These are phyloP conservation scores for Tephrocybe sp. DNA, from an alignment of 768 basidiomycete genomes.

Conservation along the genomic window DNA sequence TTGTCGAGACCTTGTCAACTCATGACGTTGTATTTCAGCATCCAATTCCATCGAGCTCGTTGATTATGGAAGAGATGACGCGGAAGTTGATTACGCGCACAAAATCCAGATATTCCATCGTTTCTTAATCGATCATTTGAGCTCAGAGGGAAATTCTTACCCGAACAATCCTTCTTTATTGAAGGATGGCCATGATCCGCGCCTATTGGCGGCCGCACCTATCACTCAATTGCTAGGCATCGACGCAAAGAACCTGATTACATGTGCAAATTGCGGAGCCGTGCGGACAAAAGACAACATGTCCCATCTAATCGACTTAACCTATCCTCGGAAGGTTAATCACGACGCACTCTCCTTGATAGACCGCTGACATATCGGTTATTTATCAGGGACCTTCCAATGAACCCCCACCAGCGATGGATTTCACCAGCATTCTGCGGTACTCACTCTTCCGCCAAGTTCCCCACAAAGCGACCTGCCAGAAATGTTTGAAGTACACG, in stretches of 20 bases:
- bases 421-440: slow-evolving; percentile 70
- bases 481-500: slow-evolving; percentile 75
- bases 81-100: slow-evolving; percentile 76
- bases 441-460: slow-evolving; percentile 80
- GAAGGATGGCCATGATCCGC: slow-evolving; percentile 25
- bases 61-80: slow-evolving; percentile 79
- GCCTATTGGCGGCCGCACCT: slow-evolving; percentile 56
- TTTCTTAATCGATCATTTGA: slow-evolving; percentile 86
- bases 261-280: slow-evolving; percentile 74
- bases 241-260: slow-evolving; percentile 71
- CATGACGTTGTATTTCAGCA: slow-evolving; percentile 36
- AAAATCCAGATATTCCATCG: slow-evolving; percentile 96
- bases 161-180: slow-evolving; percentile 58
- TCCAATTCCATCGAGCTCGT: slow-evolving; percentile 84
- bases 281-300: slow-evolving; percentile 73
- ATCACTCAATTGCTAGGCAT: slow-evolving; percentile 87
- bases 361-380: slow-evolving; percentile 2
- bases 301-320: slow-evolving; percentile 82
- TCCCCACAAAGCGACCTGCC: slow-evolving; percentile 85
- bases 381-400: slow-evolving; percentile 31
- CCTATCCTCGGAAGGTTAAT: slow-evolving; percentile 81
- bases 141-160: slow-evolving; percentile 66
- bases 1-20: background rate
- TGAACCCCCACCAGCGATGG: slow-evolving; percentile 36
- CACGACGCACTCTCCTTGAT: background rate